Evolutionary conservation across 768 basidiomycete species (phyloP).

Genomic region (Pholiota conissans): DNA sequence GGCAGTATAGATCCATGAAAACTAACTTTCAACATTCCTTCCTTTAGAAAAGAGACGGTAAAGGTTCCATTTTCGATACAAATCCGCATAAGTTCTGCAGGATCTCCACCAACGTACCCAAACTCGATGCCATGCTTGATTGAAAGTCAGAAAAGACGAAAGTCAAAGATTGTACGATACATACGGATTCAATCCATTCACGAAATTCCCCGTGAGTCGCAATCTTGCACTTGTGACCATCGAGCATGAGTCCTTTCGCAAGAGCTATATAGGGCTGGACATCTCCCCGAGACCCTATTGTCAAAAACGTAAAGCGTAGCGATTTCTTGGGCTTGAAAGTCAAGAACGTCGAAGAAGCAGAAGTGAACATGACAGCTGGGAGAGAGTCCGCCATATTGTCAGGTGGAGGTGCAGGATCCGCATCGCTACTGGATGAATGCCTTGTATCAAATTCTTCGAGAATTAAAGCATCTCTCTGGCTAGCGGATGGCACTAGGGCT

Average conservation of each 20-base stretch:
- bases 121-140: conserved; percentile 93
- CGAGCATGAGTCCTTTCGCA: conserved; percentile 85
- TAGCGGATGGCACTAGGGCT: conserved; percentile 40
- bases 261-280: conserved; percentile 98
- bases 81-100: conserved; percentile 95
- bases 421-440: conserved; percentile 34
- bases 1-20: not conserved
- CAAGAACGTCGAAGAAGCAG: conserved; percentile 92
- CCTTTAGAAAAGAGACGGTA: conserved; percentile 92
- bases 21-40: conserved; percentile 79
- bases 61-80: conserved; percentile 99
- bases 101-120: conserved; percentile 93
- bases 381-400: conserved; percentile 68
- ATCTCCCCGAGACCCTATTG: conserved; percentile 95
- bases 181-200: conserved; percentile 92
- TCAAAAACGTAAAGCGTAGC: conserved; percentile 90
- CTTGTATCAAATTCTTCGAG: conserved; percentile 81
- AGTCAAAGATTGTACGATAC: conserved; percentile 28
- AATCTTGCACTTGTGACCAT: conserved; percentile 88
- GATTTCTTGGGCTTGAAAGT: conserved; percentile 91
- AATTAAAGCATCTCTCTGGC: conserved; percentile 71
- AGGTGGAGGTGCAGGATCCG: conserved; percentile 44
- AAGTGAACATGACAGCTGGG: conserved; percentile 95
- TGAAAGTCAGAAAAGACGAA: not conserved
- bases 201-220: conserved; percentile 95